A percentile compares a stretch with the other conserved stretches of the same genome.
Evolutionary conservation across 768 basidiomycete species (phyloP).

Genomic region (Paxillus rubicundulus): DNA sequence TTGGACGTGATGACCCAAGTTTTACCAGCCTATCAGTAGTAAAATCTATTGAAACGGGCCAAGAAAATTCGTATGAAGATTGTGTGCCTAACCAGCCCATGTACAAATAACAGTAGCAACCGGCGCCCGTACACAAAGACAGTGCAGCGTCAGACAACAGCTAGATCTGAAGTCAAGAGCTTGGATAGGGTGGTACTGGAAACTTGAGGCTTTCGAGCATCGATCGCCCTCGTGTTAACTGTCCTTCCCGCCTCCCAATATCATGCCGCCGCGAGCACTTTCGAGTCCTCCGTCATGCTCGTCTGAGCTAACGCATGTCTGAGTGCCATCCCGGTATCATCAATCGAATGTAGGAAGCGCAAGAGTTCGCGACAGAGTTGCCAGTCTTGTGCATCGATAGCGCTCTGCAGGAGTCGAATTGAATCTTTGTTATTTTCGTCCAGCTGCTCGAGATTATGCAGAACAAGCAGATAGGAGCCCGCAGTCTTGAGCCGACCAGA

Average conservation of each 20-base stretch:
- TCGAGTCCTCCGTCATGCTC: conserved; percentile 29
- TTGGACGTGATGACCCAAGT: too few relatives aligned
- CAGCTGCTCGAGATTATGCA: conserved; percentile 90
- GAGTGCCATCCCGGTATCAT: conserved; percentile 76
- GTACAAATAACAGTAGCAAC: too few relatives aligned
- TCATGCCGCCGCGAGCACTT: conserved; percentile 3
- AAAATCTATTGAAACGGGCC: too few relatives aligned
- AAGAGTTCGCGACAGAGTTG: conserved; percentile 89
- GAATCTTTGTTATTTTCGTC: conserved; percentile 78
- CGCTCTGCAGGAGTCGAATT: conserved; percentile 72
- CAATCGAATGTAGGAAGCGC: conserved; percentile 89
- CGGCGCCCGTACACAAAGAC: too few relatives aligned
- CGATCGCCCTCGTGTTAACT: too few relatives aligned
- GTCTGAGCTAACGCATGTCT: conserved; percentile 57
- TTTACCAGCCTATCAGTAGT: too few relatives aligned
- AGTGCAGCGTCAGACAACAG: too few relatives aligned
- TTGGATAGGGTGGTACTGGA: too few relatives aligned
- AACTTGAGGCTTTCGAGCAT: too few relatives aligned
- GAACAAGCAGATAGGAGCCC: conserved; percentile 86
- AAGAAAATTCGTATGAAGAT: too few relatives aligned
- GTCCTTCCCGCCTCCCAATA: neutral
- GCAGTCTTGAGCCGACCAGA: conserved; percentile 81
- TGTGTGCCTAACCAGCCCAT: too few relatives aligned
- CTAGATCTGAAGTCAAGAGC: too few relatives aligned
- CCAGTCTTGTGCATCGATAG: conserved; percentile 79